Evolutionary conservation across 306 rosid genomes (phyloP).

Genomic region (Sindora glabra): DNA sequence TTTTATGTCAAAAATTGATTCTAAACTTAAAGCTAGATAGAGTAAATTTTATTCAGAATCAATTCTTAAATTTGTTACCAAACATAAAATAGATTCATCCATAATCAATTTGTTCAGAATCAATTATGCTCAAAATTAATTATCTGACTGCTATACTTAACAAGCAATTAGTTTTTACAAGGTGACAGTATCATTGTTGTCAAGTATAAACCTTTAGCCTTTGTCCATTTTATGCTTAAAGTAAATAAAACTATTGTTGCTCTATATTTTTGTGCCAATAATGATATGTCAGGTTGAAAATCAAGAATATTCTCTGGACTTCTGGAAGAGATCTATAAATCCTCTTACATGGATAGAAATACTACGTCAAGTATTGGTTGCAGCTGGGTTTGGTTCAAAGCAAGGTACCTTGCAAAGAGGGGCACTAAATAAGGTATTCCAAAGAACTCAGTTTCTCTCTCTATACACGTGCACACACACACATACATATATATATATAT

Average conservation of each 20-base stretch:
- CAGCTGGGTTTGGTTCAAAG: slow-evolving; percentile 92
- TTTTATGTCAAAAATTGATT: too few relatives aligned
- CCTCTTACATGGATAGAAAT: slow-evolving; percentile 91
- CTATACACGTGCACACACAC: too few relatives aligned
- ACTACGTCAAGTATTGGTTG: slow-evolving; percentile 82
- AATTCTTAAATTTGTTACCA: too few relatives aligned
- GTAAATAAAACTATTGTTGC: neutral
- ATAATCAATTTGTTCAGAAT: too few relatives aligned
- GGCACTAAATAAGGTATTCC: slow-evolving; percentile 58
- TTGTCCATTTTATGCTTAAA: neutral
- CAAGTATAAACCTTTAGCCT: slow-evolving; percentile 1
- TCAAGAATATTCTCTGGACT: slow-evolving; percentile 46
- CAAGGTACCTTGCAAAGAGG: slow-evolving; percentile 58
- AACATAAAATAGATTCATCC: too few relatives aligned
- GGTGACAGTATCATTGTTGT: neutral
- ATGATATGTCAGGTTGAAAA: slow-evolving; percentile 66
- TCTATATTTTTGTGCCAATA: slow-evolving; percentile 5
- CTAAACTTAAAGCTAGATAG: too few relatives aligned
- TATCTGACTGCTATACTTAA: neutral
- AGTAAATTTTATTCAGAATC: too few relatives aligned
- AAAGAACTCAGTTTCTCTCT: slow-evolving; percentile 4
- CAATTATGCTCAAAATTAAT: too few relatives aligned
- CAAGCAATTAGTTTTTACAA: too few relatives aligned
- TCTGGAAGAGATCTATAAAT: slow-evolving; percentile 75
- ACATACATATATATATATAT: too few relatives aligned